A percentile compares a stretch with the other conserved stretches of the same genome.
These are phyloP conservation scores for Komagataella kurtzmanii DNA, from an alignment of 805 yeast species.

Conservation along the genomic window DNA sequence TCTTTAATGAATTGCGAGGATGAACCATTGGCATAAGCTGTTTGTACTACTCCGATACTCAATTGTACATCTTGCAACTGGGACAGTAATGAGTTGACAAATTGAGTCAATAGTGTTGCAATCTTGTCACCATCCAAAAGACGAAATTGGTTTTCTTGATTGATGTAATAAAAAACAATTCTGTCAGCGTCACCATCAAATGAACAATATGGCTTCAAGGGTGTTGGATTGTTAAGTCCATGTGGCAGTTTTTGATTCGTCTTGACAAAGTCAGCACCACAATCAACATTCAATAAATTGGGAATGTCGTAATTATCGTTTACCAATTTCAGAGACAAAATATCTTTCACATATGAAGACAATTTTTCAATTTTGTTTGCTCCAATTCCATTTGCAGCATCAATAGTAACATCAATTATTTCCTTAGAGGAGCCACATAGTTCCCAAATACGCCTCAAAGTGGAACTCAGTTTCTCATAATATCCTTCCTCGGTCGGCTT, in stretches of 20 bases:
- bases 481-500: constrained; percentile 55
- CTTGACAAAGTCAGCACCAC: constrained; percentile 96
- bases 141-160: constrained; percentile 24
- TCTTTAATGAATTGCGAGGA: constrained; percentile 63
- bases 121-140: constrained; percentile 89
- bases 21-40: constrained; percentile 95
- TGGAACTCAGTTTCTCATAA: constrained; percentile 41
- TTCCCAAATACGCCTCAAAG: constrained; percentile 33
- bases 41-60: constrained; percentile 79
- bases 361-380: constrained; percentile 55
- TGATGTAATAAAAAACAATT: constrained; percentile 64
- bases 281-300: constrained; percentile 48
- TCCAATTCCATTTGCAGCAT: constrained; percentile 96
- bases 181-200: constrained; percentile 98
- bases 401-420: constrained; percentile 47
- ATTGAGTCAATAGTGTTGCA: constrained; percentile 68
- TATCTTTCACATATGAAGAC: constrained; percentile 20
- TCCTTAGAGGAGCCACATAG: constrained; percentile 9
- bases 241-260: constrained; percentile 72
- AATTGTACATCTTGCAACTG: constrained; percentile 25
- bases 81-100: constrained; percentile 35
- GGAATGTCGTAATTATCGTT: constrained; percentile 47
- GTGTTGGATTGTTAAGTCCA: constrained; percentile 28
- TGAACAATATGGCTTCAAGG: constrained; percentile 52
- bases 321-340: constrained; percentile 28